phyloP scores from a whole-genome alignment of 306 rosid species.

The Mucuna pruriens region DNA sequence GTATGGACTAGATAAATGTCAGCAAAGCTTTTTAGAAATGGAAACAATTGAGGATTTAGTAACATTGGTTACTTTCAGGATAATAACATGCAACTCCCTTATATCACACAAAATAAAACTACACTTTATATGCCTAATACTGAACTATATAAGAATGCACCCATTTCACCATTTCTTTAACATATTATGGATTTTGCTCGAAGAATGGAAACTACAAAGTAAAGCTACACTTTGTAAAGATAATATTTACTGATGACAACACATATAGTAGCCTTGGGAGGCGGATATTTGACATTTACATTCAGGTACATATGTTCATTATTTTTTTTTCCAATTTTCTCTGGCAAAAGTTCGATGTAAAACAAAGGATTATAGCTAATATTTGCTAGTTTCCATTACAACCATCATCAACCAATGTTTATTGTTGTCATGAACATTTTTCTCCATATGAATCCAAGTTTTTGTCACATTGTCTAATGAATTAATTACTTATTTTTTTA shows the following conservation, averaged over 20 bases:
- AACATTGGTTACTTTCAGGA: neutral
- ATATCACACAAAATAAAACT: neutral
- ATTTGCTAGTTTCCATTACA: too few relatives aligned
- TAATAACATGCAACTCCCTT: fast-evolving
- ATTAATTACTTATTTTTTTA: too few relatives aligned
- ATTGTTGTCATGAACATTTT: too few relatives aligned
- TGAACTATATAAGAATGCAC: neutral
- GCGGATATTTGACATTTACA: conserved; percentile 27
- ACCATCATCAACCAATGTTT: too few relatives aligned
- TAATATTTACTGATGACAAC: conserved; percentile 21
- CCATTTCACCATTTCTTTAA: neutral
- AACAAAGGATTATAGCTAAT: too few relatives aligned
- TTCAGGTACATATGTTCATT: conserved; percentile 46
- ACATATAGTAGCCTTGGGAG: conserved; percentile 45
- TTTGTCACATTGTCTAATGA: neutral
- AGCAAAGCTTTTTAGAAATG: neutral
- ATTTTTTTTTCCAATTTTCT: neutral
- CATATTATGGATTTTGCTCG: too few relatives aligned
- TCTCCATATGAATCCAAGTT: too few relatives aligned
- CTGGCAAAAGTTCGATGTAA: too few relatives aligned
- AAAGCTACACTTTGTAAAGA: conserved; percentile 52
- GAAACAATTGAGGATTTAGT: neutral
- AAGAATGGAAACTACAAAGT: neutral
- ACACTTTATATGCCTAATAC: conserved; percentile 33
- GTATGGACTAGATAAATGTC: neutral